Evolutionary conservation across 1,139 yeast species (phyloP), one percentile per base, ranked within the genome.

Genomic region (Kurtzmaniella quercitrusa): DNA sequence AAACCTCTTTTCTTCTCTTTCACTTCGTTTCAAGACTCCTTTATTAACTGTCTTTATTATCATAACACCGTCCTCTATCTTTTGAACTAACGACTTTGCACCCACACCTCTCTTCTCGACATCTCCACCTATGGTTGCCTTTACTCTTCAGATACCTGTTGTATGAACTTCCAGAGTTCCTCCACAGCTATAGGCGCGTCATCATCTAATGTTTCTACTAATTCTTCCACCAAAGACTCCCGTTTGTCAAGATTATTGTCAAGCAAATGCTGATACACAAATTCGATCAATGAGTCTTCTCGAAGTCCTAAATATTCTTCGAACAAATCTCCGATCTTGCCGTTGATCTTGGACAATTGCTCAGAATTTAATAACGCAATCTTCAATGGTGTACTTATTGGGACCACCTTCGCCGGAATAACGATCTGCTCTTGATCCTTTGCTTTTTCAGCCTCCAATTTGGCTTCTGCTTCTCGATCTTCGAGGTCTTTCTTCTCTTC

Each of bases 201-300:
- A 34, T 79, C 83, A 47, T 80, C 82, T 37, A 78, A 59, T 1
- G 81, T 75, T 50, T 80, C 82, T 8, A 59, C 57, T 41, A 80
- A 62, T 47, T 79, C 85, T 8, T 60, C 58, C 14, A 70, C 50
- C 41, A 79, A 63, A 14, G 56, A 63, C 2, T 59, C 51, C 40
- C 65, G 65, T 2, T 58, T 55, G 3, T 48, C 47, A 14, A 66
- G 55, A 43, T 62, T 62, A 34, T 67, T 59, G 3, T 57, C 61
- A 19, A 59, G 51, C 8, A 79, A 56, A 44, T 69, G 65, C 21
- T 65, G 65, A 40, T 63, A 55, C 14, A 79, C 66, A 38, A 72
- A 75, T 7, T 70, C 68, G 7, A 70, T 60, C 49, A 80, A 63
- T 24, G 75, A 72, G 5, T 74, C 77, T 50, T 80, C 86, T 44